Conservation (phyloP, 176 grass and related monocot genomes). For the Cymbopogon citratus region DNA sequence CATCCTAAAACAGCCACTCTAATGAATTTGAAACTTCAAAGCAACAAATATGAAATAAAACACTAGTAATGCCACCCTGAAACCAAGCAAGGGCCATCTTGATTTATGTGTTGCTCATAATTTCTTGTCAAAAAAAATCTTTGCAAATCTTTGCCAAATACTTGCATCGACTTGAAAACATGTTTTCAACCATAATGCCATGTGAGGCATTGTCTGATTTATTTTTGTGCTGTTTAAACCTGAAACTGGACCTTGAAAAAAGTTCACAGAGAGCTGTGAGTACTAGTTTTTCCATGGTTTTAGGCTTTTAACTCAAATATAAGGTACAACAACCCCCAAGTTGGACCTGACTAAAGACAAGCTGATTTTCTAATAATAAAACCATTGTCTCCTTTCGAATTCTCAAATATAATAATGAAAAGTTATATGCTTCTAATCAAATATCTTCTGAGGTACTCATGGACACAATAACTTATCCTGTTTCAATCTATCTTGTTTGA, state of each 20-base stretch:
- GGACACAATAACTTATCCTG: background rate
- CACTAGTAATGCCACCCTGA: background rate
- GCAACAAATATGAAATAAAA: constrained; percentile 20
- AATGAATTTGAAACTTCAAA: too few relatives aligned
- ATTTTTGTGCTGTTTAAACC: background rate
- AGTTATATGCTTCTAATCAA: background rate
- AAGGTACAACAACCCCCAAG: background rate
- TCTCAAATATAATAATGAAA: background rate
- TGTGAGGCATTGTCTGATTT: background rate
- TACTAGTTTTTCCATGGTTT: background rate
- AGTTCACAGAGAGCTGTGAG: background rate
- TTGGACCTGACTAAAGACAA: background rate
- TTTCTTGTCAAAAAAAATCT: background rate
- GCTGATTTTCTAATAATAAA: background rate
- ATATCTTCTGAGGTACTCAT: background rate
- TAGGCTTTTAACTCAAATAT: background rate
- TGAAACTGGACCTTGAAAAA: background rate
- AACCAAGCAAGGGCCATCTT: background rate
- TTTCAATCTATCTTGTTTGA: background rate
- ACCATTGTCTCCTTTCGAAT: background rate
- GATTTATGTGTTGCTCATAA: background rate
- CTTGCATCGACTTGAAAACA: background rate
- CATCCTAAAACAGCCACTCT: too few relatives aligned
- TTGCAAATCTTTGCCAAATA: background rate
- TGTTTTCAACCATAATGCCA: background rate